phyloP scores from a whole-genome alignment of 192 early-diverging fungal species.

The Chytriomyces hyalinus region DNA sequence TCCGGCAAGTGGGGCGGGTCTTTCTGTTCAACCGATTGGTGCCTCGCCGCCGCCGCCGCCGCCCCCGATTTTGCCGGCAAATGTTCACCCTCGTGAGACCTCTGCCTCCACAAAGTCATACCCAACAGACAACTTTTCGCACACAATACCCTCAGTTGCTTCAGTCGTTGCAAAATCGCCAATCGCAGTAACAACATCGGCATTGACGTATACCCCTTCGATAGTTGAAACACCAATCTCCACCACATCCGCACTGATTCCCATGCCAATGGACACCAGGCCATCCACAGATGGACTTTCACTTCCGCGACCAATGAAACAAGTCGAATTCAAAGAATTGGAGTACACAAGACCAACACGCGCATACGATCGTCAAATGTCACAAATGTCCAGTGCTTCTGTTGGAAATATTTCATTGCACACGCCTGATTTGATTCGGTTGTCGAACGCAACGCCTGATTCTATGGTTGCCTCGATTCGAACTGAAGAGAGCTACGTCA shows the following conservation, averaged over 20 bases:
- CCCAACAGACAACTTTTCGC: too few relatives aligned
- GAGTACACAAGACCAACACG: neutral
- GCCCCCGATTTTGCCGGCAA: too few relatives aligned
- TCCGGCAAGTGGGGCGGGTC: too few relatives aligned
- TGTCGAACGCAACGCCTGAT: constrained; percentile 9
- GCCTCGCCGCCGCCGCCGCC: too few relatives aligned
- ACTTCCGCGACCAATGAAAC: neutral
- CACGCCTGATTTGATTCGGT: constrained; percentile 9
- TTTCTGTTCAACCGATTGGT: too few relatives aligned
- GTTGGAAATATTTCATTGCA: neutral
- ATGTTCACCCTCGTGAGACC: too few relatives aligned
- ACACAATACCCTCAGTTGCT: too few relatives aligned
- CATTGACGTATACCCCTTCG: too few relatives aligned
- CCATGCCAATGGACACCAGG: neutral
- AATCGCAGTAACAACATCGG: too few relatives aligned
- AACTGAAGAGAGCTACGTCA: neutral
- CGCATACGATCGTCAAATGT: neutral
- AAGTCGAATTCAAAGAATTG: neutral
- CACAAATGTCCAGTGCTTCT: neutral
- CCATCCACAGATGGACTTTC: neutral
- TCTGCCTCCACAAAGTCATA: too few relatives aligned
- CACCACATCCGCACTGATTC: neutral
- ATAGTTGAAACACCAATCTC: too few relatives aligned
- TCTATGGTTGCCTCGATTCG: constrained; percentile 3
- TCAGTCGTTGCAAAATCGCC: too few relatives aligned